A percentile compares a stretch with the other conserved stretches of the same genome.
These are phyloP conservation scores for Sclerotinia minor DNA, from an alignment of 2,329 filamentous ascomycete species.

Conservation along the genomic window DNA sequence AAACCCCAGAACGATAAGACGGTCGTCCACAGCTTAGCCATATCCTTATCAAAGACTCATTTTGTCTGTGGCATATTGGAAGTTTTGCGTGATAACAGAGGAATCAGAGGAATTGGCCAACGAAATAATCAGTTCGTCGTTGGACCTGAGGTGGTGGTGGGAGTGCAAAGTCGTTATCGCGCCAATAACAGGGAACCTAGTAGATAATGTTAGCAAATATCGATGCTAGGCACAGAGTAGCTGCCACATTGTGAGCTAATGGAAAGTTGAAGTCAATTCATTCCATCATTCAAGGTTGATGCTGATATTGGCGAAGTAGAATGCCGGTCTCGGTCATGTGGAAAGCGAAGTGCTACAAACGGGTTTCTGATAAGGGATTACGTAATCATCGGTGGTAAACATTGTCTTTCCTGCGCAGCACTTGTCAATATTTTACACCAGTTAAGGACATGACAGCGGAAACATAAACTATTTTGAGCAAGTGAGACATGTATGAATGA, in stretches of 20 bases:
- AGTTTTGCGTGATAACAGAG: background rate
- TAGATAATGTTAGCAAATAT: no score
- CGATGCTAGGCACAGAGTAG: background rate
- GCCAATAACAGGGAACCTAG: background rate
- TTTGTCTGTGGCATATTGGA: background rate
- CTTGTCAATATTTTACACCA: background rate
- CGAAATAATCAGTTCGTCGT: background rate
- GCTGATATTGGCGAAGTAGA: background rate
- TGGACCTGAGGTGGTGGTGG: background rate
- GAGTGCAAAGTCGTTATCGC: background rate
- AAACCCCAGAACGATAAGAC: background rate
- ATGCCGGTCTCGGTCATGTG: background rate
- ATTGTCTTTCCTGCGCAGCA: no score
- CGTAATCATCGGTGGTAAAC: no score
- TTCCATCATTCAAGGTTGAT: constrained; percentile 2
- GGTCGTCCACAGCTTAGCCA: background rate
- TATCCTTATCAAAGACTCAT: background rate
- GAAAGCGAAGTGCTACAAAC: no score
- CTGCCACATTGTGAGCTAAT: background rate
- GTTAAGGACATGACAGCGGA: background rate
- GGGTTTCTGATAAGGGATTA: no score
- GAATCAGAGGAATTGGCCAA: background rate
- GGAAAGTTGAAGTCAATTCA: background rate
- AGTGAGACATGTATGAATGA: background rate
- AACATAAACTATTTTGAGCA: background rate